phyloP scores from a whole-genome alignment of 2,329 filamentous ascomycete species.

The Aspergillus japonicus region DNA sequence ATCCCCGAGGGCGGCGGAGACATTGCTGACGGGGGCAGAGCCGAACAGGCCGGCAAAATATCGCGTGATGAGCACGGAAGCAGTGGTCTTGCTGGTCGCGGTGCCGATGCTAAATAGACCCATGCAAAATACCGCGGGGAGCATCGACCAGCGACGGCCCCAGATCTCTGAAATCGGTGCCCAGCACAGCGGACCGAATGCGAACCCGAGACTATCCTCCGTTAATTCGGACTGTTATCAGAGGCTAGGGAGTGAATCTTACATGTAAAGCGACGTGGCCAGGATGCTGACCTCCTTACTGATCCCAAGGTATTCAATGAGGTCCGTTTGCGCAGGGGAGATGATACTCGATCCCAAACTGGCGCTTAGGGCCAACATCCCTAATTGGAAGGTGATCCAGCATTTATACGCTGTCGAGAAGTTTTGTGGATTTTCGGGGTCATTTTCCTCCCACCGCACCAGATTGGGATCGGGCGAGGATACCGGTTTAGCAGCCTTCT shows the following conservation, averaged over 20 bases:
- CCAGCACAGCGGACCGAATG: constrained; percentile 42
- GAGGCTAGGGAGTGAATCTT: not conserved
- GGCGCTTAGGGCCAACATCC: constrained; percentile 50
- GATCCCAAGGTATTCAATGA: constrained; percentile 45
- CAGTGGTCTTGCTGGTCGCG: constrained; percentile 39
- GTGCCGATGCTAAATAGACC: constrained; percentile 49
- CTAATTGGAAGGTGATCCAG: constrained; percentile 50
- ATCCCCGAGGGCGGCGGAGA: constrained; percentile 46
- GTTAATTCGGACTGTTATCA: not conserved
- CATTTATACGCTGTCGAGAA: constrained; percentile 46
- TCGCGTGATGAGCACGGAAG: constrained; percentile 41
- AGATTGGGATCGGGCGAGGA: not conserved
- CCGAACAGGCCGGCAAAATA: constrained; percentile 50
- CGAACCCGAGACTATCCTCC: constrained; percentile 31
- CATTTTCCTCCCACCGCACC: constrained; percentile 5
- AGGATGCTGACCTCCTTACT: constrained; percentile 48
- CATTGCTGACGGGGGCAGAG: constrained; percentile 45
- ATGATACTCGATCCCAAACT: constrained; percentile 53
- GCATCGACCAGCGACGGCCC: constrained; percentile 46
- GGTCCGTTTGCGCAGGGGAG: constrained; percentile 45
- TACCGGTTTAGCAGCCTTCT: not conserved
- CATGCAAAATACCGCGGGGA: constrained; percentile 44
- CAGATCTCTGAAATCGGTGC: constrained; percentile 48
- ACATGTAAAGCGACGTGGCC: constrained; percentile 48
- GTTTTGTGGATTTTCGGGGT: constrained; percentile 46